Evolutionary conservation across 345 rosid species (phyloP).

Genomic region (Carallia brachiata): DNA sequence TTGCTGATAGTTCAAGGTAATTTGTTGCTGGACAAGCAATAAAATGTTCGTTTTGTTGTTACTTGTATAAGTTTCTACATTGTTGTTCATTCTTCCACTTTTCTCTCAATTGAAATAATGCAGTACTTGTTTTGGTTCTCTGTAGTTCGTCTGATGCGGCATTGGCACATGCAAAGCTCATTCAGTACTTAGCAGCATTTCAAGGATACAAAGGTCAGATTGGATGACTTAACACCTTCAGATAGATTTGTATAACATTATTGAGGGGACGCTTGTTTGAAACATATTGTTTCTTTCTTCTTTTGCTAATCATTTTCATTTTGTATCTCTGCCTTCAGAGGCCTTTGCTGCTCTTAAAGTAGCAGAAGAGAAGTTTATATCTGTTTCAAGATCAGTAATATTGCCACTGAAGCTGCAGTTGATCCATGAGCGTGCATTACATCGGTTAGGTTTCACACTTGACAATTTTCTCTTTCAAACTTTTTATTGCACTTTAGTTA

Average conservation of each 20-base stretch:
- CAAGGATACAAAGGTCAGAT: slow-evolving; percentile 87
- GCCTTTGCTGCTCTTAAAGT: slow-evolving; percentile 86
- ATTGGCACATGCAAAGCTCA: slow-evolving; percentile 83
- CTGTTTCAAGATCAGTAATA: slow-evolving; percentile 73
- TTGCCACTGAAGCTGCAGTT: slow-evolving; percentile 81
- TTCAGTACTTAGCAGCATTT: slow-evolving; percentile 77
- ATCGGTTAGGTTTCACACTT: slow-evolving; percentile 49
- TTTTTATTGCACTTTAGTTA: slow-evolving; percentile 1
- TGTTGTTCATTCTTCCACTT: slow-evolving; percentile 2
- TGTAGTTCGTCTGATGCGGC: slow-evolving; percentile 82
- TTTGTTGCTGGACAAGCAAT: slow-evolving; percentile 3
- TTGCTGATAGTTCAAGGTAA: slow-evolving; percentile 78
- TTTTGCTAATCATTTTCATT: slow-evolving; percentile 8
- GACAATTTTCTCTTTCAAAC: neutral
- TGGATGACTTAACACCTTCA: slow-evolving; percentile 18
- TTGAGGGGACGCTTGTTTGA: neutral
- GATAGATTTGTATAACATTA: slow-evolving; percentile 3
- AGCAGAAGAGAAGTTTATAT: slow-evolving; percentile 74
- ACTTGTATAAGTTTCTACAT: neutral
- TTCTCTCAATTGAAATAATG: slow-evolving; percentile 8
- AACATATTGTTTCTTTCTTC: neutral
- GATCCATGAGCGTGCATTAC: slow-evolving; percentile 87
- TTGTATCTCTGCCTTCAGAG: slow-evolving; percentile 39
- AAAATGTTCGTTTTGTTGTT: neutral
- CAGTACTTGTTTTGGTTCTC: slow-evolving; percentile 22